phyloP scores from a whole-genome alignment of 495 filamentous ascomycete genomes.

The Aspergillus cristatus region DNA sequence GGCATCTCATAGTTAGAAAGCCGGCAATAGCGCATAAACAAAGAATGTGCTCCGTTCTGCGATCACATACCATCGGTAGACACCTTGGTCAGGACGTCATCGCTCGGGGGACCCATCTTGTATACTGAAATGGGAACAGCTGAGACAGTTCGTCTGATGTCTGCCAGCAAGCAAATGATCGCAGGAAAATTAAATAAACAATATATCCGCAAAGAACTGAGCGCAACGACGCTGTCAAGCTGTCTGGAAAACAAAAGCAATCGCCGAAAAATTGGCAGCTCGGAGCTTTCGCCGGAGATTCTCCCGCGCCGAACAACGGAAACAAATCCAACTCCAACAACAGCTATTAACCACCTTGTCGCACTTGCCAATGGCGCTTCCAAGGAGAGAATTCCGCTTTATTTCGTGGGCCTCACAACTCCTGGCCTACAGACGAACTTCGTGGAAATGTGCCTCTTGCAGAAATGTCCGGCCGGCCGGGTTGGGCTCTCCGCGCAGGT shows the following conservation, averaged over 20 bases:
- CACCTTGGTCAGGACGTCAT: constrained; percentile 36
- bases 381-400: constrained; percentile 21
- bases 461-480: constrained; percentile 10
- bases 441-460: constrained; percentile 27
- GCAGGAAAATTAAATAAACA: too few species aligned
- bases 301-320: constrained; percentile 20
- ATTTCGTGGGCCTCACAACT: constrained; percentile 25
- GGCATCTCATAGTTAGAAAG: constrained; percentile 3
- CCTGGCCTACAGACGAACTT: constrained; percentile 13
- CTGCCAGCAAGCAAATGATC: too few species aligned
- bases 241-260: not conserved
- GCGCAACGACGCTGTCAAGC: too few species aligned
- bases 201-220: too few species aligned
- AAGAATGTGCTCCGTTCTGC: too few species aligned
- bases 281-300: constrained; percentile 31
- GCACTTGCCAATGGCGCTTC: constrained; percentile 22
- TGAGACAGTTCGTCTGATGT: too few species aligned
- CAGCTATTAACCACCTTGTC: not conserved
- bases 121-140: not conserved
- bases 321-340: constrained; percentile 10
- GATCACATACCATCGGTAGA: constrained; percentile 37
- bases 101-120: constrained; percentile 29
- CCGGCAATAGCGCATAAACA: not conserved
- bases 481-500: constrained; percentile 16
- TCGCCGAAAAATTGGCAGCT: constrained; percentile 3